phyloP scores from a whole-genome alignment of 1,284 basidiomycete genomes.

The Thecaphora thlaspeos region DNA sequence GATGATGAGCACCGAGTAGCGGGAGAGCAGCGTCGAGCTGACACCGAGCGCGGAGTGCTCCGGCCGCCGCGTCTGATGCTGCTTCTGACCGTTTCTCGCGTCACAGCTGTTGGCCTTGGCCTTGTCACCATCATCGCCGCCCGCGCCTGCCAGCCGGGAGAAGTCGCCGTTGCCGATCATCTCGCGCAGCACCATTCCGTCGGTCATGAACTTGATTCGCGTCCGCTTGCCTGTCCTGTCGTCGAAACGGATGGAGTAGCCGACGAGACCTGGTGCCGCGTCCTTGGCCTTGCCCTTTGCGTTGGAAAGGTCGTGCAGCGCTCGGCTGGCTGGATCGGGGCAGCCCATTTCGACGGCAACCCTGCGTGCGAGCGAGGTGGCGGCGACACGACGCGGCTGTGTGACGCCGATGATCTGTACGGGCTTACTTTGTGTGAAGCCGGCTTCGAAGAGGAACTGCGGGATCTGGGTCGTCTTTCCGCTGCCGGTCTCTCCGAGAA shows the following conservation, averaged over 20 bases:
- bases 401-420: constrained; percentile 66
- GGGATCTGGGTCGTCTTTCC: constrained; percentile 79
- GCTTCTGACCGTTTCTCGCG: too few relatives aligned
- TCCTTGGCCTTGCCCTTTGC: constrained; percentile 23
- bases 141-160: background rate
- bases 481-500: constrained; percentile 94
- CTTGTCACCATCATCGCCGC: background rate
- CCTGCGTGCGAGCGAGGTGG: constrained; percentile 83
- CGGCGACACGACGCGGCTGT: constrained; percentile 89
- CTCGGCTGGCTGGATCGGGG: constrained; percentile 30
- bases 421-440: constrained; percentile 46
- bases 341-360: constrained; percentile 80
- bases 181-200: constrained; percentile 93
- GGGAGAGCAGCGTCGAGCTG: constrained; percentile 64
- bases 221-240: constrained; percentile 71
- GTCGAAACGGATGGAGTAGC: constrained; percentile 95
- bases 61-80: background rate
- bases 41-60: background rate
- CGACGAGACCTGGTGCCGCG: constrained; percentile 64
- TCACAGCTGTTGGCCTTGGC: constrained; percentile 1
- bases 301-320: constrained; percentile 4
- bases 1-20: constrained; percentile 85
- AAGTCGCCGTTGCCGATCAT: constrained; percentile 63
- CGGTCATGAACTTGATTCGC: constrained; percentile 89
- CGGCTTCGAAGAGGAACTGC: constrained; percentile 70